phyloP scores from a whole-genome alignment of 1,139 yeast genomes.

The Eremothecium sinecaudum region DNA sequence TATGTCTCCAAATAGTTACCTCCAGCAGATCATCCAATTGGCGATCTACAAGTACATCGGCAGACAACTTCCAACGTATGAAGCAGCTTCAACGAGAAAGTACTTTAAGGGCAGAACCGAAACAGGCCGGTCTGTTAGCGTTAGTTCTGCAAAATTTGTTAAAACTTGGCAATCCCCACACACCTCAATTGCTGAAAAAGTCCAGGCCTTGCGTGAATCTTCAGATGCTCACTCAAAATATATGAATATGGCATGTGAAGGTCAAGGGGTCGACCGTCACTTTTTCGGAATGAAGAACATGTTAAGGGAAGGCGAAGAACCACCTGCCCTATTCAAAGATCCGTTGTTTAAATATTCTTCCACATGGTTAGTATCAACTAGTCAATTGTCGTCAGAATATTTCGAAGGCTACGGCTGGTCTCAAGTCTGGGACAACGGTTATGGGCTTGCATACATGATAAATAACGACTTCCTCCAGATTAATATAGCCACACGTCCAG shows the following conservation, averaged over 20 bases:
- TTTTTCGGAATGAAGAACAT: slow-evolving; percentile 79
- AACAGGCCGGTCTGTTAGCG: slow-evolving; percentile 82
- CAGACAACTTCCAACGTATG: slow-evolving; percentile 81
- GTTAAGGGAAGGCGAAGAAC: slow-evolving; percentile 47
- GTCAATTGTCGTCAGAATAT: slow-evolving; percentile 80
- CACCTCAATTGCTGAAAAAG: slow-evolving; percentile 48
- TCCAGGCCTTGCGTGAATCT: slow-evolving; percentile 64
- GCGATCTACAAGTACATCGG: slow-evolving; percentile 78
- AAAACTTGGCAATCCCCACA: slow-evolving; percentile 61
- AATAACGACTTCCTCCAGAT: slow-evolving; percentile 80
- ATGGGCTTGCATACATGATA: slow-evolving; percentile 89
- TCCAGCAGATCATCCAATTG: slow-evolving; percentile 67
- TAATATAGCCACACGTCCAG: slow-evolving; percentile 72
- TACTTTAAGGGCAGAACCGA: slow-evolving; percentile 93
- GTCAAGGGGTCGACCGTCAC: slow-evolving; percentile 90
- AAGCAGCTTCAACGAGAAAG: slow-evolving; percentile 89
- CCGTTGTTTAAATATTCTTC: slow-evolving; percentile 67
- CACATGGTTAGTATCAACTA: slow-evolving; percentile 81
- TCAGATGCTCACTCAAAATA: slow-evolving; percentile 66
- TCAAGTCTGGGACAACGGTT: slow-evolving; percentile 89
- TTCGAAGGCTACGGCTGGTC: slow-evolving; percentile 97
- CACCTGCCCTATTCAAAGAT: slow-evolving; percentile 68
- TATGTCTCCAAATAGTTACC: slow-evolving; percentile 68
- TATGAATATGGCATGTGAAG: slow-evolving; percentile 71
- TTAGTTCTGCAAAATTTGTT: slow-evolving; percentile 64